phyloP scores from a whole-genome alignment of 73 alveolate genomes.

The Loxodes magnus region DNA sequence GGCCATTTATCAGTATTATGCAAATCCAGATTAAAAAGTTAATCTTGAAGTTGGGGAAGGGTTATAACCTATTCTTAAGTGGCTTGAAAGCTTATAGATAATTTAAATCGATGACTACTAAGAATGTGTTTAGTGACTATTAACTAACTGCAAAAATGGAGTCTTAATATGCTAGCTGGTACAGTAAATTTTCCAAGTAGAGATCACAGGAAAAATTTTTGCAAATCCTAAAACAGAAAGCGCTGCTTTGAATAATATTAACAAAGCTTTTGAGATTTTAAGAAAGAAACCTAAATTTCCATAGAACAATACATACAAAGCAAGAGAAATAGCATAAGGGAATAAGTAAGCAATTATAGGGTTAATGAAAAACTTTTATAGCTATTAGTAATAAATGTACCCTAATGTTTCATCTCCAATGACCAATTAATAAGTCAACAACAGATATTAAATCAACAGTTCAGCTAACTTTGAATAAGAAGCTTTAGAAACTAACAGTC shows the following conservation, averaged over 20 bases:
- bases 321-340: too few species aligned
- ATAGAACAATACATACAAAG: too few species aligned
- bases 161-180: conserved; percentile 31
- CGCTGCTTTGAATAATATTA: conserved; percentile 27
- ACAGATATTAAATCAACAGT: too few species aligned
- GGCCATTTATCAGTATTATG: background rate
- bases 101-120: background rate
- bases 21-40: background rate
- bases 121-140: background rate
- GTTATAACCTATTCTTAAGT: background rate
- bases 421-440: too few species aligned
- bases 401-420: too few species aligned
- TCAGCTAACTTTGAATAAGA: too few species aligned
- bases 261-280: conserved; percentile 39
- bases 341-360: too few species aligned
- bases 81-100: background rate
- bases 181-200: conserved; percentile 8
- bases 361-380: too few species aligned
- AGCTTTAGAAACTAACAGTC: too few species aligned
- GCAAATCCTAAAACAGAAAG: conserved; percentile 48
- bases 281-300: conserved; percentile 27
- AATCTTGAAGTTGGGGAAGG: background rate
- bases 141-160: conserved; percentile 30
- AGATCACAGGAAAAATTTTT: conserved; percentile 26
- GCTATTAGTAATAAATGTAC: too few species aligned